Evolutionary conservation across 306 rosid genomes (phyloP), one percentile per base, ranked within the genome.

Genomic region (Acacia melanoxylon): DNA sequence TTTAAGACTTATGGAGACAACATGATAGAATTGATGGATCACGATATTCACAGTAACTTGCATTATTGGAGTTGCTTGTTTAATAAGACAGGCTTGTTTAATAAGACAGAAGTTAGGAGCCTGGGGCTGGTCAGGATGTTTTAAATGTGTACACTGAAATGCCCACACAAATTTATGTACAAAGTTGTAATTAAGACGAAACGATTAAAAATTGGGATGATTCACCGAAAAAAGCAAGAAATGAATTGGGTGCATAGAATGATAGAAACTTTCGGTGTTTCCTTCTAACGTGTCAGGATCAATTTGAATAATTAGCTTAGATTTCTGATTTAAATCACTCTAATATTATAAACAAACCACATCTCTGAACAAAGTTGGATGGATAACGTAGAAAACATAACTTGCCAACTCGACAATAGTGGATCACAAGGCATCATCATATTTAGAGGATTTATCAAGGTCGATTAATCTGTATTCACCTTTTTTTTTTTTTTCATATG

Each of bases 21-120:
- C 16, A 76, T 76, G 40, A 62, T 62, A 6, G 59, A 42, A 37
- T 41, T 25, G 31, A 59, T 62, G 80, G 80, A 62, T 61, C 80
- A 61, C n/a, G n/a, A 46, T 45, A 27, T 20, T 6, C 66, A 54
- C 51, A 5, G 33, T 56, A n/a, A 41, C 78, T 20, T 35, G 45
- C 58, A 76, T 76, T 22, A 59, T 76, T 59, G 2, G 70, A 41
- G 68, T 33, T 14, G 27, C 44, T 65, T 17, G 31, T 46, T 17
- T 63, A 65, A 65, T 29, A 77, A 46, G 74, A 65, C 80, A 44
- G 45, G 27, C 44, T 65, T 17, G 31, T 46, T 17, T 63, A 65
- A 65, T 29, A 77, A 46, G 74, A 65, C 80, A 44, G 45, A 11
- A 31, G 10, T 24, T 42, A 42, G 44, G 44, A 27, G 68, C 8